These are phyloP conservation scores for Colletotrichum limetticola DNA, from an alignment of 2,329 filamentous ascomycete genomes.

Conservation along the genomic window DNA sequence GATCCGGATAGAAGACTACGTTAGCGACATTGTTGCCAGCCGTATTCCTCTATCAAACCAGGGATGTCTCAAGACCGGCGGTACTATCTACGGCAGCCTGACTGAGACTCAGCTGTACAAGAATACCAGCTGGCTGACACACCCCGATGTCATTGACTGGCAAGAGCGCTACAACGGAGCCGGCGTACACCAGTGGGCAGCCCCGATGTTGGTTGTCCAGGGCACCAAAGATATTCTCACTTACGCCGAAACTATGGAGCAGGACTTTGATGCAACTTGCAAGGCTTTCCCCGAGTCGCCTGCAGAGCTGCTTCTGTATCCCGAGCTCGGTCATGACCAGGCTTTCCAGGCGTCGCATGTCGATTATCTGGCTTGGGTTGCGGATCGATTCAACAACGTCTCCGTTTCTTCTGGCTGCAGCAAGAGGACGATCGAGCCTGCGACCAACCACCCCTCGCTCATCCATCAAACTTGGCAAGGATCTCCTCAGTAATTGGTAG, in stretches of 20 bases:
- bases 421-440: not conserved
- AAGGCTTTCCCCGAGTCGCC: not conserved
- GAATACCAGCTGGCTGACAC: constrained; percentile 31
- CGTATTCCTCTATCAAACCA: not conserved
- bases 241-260: not conserved
- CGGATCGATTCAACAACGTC: constrained; percentile 20
- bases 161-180: constrained; percentile 33
- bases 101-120: constrained; percentile 15
- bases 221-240: constrained; percentile 36
- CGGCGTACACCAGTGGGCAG: constrained; percentile 36
- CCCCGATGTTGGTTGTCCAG: constrained; percentile 39
- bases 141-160: constrained; percentile 1
- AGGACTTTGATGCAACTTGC: constrained; percentile 2
- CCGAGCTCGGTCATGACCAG: constrained; percentile 11
- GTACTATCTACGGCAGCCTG: too few species aligned
- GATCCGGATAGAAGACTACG: constrained; percentile 34
- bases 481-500: not conserved
- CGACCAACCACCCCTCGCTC: not conserved
- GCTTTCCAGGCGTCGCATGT: constrained; percentile 15
- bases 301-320: constrained; percentile 7
- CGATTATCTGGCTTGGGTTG: constrained; percentile 21
- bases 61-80: constrained; percentile 32
- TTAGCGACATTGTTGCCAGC: constrained; percentile 18
- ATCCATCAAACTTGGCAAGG: not conserved
- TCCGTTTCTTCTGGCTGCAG: not conserved